Evolutionary conservation across 768 basidiomycete genomes (phyloP), one percentile per base, ranked within the genome.

Genomic region (Termitomyces sp.): DNA sequence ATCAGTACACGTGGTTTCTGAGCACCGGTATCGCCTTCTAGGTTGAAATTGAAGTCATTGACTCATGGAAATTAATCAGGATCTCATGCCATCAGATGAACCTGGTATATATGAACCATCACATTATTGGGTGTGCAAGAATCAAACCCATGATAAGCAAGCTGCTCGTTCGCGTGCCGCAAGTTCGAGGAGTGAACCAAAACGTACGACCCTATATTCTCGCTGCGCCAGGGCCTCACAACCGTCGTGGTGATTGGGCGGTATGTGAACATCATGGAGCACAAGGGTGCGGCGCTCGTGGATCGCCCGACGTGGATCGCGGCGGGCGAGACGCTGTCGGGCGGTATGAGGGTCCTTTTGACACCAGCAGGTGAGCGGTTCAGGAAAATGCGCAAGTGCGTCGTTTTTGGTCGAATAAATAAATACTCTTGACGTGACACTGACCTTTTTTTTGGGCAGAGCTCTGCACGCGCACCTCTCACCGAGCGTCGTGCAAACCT

Each of bases 191-290:
- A 82, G 59, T 85, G 83, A 80, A 78, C 81, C 6, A 75, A 83
- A 63, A 65, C 78, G 59, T 87, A 87, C 59, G 86, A 85, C 0
- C 81, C 85, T 0, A 72, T 87, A 7, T 83, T 86, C 61, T 77
- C 82, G 0, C 66, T 87, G 2, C 75, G 80, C 1, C 72, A 82
- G 54, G 85, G 86, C 1, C 64, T 72, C 12, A 69, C 68, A 7
- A 73, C 71, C 11, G 71, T 75, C 43, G 66, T 82, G 55, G 72
- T 85, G 45, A 73, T 84, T 27, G 80, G 81, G 0, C 70, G 81
- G 3, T 65, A 81, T 49, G 75, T 85, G 0, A 83, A 86, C 21
- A 80, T 87, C 54, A 82, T 87, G 83, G 85, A 87, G 64, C 82
- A 81, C 53, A 82, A 86, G 60, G 84, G 85, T 17, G 77, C 80